These are phyloP conservation scores for Hypholoma sublateritium DNA, from an alignment of 768 basidiomycete species.

Conservation along the genomic window DNA sequence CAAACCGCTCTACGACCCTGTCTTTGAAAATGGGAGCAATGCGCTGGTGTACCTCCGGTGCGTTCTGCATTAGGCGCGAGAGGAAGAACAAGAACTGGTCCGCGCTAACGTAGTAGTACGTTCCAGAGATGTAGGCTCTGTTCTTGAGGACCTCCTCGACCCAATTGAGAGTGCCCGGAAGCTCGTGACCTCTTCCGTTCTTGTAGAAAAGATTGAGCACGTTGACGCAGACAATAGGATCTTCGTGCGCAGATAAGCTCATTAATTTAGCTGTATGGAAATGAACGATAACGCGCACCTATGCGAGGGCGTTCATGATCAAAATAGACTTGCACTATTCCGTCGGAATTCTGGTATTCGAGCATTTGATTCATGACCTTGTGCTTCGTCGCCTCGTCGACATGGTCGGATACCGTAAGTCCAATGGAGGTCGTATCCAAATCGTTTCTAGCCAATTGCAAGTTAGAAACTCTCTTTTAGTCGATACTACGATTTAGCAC, in stretches of 20 bases:
- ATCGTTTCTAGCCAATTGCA: slow-evolving; percentile 26
- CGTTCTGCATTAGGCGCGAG: slow-evolving; percentile 10
- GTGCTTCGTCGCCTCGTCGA: slow-evolving; percentile 29
- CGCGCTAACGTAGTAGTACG: slow-evolving; percentile 15
- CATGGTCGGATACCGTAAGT: slow-evolving; percentile 37
- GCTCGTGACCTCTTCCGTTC: slow-evolving; percentile 12
- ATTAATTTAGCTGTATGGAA: not conserved
- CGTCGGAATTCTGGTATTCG: slow-evolving; percentile 45
- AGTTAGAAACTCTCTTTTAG: not conserved
- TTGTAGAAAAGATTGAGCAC: slow-evolving; percentile 15
- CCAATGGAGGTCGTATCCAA: slow-evolving; percentile 60
- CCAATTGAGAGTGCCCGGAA: slow-evolving; percentile 14
- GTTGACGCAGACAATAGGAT: slow-evolving; percentile 16
- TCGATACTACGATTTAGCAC: not conserved
- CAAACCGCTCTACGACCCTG: slow-evolving; percentile 10
- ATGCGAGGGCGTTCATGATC: slow-evolving; percentile 9
- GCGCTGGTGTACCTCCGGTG: not conserved
- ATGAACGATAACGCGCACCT: not conserved
- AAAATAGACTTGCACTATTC: slow-evolving; percentile 51
- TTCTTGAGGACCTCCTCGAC: slow-evolving; percentile 13
- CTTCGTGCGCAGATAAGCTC: not conserved
- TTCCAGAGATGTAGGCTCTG: slow-evolving; percentile 12
- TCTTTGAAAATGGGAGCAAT: slow-evolving; percentile 4
- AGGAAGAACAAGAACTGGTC: slow-evolving; percentile 18
- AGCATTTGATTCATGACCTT: slow-evolving; percentile 61